Base-by-base conservation (phyloP, 1,284 basidiomycete genomes). In the Moesziomyces aphidis region DNA sequence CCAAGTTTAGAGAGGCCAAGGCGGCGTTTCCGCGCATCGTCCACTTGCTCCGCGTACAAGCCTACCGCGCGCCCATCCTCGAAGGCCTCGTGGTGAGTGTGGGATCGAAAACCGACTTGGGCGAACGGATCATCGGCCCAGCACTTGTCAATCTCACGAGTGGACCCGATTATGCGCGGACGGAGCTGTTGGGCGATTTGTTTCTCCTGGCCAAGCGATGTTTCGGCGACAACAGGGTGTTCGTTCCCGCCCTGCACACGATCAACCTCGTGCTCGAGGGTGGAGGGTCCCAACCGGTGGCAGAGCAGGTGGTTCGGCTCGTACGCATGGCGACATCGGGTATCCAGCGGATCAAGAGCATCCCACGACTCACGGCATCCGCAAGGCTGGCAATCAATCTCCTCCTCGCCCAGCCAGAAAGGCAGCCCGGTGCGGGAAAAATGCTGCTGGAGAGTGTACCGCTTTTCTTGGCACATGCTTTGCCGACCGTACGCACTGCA, bases 191-290 rank as follows among this genome's bases (percentile, higher is more conserved):
- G 15, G 49, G 3, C 23, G 62, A 73, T 21, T 55, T 80, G 17
- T 55, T 61, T 17, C 13, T 46, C 2, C 53, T 73, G 5, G 72
- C 65, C 19, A 61, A 55, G 23, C 10, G 42, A 5, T 49, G 73
- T 19, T 76, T 75, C 34, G 65, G 68, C 19, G 59, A 79, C 36
- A 82, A 81, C 53, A 55, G 76, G 0, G 53, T 70, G 21, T 74
- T 79, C 39, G 48, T 82, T 5, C 78, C 81, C 13, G 51, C 63
- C 17, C 31, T 81, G 1, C 39, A 50, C 19, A 71, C 75, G 3
- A 55, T 69, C 13, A 71, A 65, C 17, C 62, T 78, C 19, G 34
- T 82, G 5, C 55, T 82, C 48, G 80, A 82, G 21, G 61, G 64
- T 23, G 78, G 65, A 2, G 61, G 61, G 4, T 23, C 22, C 15